Evolutionary conservation across 2,329 filamentous ascomycete species (phyloP).

Genomic region (Pseudogymnoascus sp.): DNA sequence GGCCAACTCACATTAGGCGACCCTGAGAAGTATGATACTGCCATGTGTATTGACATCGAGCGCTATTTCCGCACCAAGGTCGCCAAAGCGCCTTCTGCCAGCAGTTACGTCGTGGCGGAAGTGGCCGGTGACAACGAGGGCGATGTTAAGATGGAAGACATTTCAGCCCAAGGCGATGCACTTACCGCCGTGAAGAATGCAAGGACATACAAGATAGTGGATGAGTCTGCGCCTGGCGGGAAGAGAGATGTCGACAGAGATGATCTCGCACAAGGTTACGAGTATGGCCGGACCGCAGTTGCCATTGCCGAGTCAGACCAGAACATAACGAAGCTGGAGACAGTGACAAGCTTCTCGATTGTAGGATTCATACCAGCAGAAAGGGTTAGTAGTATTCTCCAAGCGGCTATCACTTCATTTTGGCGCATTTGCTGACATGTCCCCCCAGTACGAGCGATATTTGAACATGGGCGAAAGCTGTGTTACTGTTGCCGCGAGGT

Average conservation of each 20-base stretch:
- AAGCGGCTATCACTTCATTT: background rate
- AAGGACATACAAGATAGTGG: conserved; percentile 73
- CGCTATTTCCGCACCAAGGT: conserved; percentile 81
- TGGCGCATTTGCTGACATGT: conserved; percentile 10
- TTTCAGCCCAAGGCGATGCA: conserved; percentile 32
- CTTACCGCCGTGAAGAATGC: conserved; percentile 67
- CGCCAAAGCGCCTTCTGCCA: conserved; percentile 67
- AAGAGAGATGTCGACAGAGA: conserved; percentile 77
- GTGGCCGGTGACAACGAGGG: conserved; percentile 32
- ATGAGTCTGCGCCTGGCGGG: conserved; percentile 64
- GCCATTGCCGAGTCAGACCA: conserved; percentile 79
- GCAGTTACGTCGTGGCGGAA: conserved; percentile 58
- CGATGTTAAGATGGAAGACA: conserved; percentile 39
- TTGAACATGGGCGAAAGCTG: conserved; percentile 76
- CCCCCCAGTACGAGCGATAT: conserved; percentile 65
- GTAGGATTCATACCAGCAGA: conserved; percentile 74
- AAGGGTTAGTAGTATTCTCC: conserved; percentile 43
- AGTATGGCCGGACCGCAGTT: conserved; percentile 87
- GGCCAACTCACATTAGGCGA: conserved; percentile 76
- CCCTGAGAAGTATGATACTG: conserved; percentile 60
- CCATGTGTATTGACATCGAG: conserved; percentile 77
- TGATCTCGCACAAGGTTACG: conserved; percentile 83
- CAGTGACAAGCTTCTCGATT: conserved; percentile 65
- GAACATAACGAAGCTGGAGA: conserved; percentile 83
- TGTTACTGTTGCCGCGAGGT: conserved; percentile 67